Evolutionary conservation across 345 rosid genomes (phyloP).

Genomic region (Aegle marmelos): DNA sequence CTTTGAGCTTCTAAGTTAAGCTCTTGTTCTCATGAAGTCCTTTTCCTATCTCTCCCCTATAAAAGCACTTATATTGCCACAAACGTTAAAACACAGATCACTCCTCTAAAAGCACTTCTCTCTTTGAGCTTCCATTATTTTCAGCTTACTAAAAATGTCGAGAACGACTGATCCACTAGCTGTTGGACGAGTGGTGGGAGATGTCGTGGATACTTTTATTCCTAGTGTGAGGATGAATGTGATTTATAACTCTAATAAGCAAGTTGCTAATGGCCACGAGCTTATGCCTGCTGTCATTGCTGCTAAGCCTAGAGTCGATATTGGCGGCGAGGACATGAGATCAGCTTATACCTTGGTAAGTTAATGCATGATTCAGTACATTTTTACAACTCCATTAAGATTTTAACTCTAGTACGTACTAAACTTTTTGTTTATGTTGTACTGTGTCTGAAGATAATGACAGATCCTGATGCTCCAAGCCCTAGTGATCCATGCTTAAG

Average conservation of each 20-base stretch:
- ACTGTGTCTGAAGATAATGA: constrained; percentile 52
- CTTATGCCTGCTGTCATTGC: constrained; percentile 53
- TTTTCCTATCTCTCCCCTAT: constrained; percentile 1
- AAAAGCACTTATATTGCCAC: constrained; percentile 7
- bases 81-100: background rate
- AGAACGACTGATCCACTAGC: constrained; percentile 53
- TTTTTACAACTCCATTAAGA: no score
- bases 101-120: background rate
- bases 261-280: constrained; percentile 75
- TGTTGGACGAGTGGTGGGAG: constrained; percentile 73
- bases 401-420: no score
- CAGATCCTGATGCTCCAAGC: constrained; percentile 96
- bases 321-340: constrained; percentile 79
- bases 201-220: constrained; percentile 63
- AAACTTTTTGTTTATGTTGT: background rate
- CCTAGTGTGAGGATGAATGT: constrained; percentile 62
- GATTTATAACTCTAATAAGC: constrained; percentile 54
- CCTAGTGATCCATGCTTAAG: constrained; percentile 80
- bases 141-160: constrained; percentile 29
- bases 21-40: background rate
- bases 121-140: background rate
- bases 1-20: constrained; percentile 25
- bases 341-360: constrained; percentile 68
- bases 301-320: constrained; percentile 59
- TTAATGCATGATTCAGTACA: background rate